Evolutionary conservation across 495 filamentous ascomycete genomes (phyloP), one percentile per base, ranked within the genome.

Genomic region (Penicillium ucsense): DNA sequence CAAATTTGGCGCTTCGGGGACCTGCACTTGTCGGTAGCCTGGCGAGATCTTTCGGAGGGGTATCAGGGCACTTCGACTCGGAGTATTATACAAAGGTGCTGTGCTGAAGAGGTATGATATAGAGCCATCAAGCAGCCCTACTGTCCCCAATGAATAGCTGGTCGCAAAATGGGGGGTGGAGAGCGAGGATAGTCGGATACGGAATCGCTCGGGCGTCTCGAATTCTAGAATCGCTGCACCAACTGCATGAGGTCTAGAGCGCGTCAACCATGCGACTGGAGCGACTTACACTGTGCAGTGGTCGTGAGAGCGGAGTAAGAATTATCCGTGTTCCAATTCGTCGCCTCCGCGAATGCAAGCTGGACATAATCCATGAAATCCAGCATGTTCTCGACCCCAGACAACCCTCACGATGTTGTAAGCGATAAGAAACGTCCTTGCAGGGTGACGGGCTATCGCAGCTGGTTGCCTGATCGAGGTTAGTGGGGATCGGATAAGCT

Each of bases 361-460:
- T 94, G 91, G 66, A 98, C 82, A 68, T 94, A 90, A 62, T 96
- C 88, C 90, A 97, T 98, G 73, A 96, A 98, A 64, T 88, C 84
- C 71, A 94, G 82, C 92, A 98, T 98, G 39, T 4, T 50, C 47
- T 52, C 46, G 20, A 20, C 20, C 31, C 35, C 49, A 6, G 36
- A 37, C 38, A 35, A 33, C 38, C 27, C 35, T 20, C 31, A 38
- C 28, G 32, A 43, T 28, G 30, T 31, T 3, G 35, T 32, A 10
- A 10, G n/a, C 7, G 20, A 20, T 20, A 20, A 20, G 20, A 20
- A 20, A 20, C 20, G 20, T 20, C 20, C 20, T 20, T 20, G 20
- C 20, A 20, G 2, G 20, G 20, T 20, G 20, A 20, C 20, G 20
- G 20, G 20, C 20, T 20, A 20, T 20, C 20, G 38, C 54, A 67